Percentiles rank a stretch among this genome's conserved stretches.
Conservation (phyloP, 2,329 filamentous ascomycete species). For the Stenocarpella maydis region DNA sequence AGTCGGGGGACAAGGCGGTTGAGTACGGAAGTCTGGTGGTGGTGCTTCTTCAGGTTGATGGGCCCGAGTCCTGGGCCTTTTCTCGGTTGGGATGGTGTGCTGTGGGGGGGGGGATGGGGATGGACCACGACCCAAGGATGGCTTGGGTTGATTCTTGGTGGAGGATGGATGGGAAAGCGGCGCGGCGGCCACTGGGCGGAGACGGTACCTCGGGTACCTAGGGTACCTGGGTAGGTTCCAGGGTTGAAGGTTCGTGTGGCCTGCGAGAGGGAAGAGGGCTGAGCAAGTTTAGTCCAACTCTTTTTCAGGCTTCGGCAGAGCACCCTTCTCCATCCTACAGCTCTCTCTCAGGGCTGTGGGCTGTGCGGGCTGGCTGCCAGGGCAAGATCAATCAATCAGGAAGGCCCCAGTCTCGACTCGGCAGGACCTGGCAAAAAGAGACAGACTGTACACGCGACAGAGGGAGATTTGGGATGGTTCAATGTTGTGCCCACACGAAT, state of each 20-base stretch:
- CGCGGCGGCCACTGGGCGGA: neutral
- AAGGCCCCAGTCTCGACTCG: constrained; percentile 10
- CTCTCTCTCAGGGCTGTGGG: neutral
- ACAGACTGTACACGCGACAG: constrained; percentile 3
- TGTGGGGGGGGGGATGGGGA: neutral
- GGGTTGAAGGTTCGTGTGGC: constrained; percentile 3
- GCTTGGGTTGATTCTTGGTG: no score
- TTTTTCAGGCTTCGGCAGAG: neutral
- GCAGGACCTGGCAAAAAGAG: constrained; percentile 1
- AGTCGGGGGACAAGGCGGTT: no score
- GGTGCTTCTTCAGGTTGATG: neutral
- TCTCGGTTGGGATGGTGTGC: constrained; percentile 25
- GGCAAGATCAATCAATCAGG: neutral
- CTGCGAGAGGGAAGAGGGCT: constrained; percentile 12
- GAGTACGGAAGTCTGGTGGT: no score
- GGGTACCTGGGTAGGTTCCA: no score
- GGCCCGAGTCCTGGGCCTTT: constrained; percentile 22
- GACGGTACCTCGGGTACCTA: constrained; percentile 4
- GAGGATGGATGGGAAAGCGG: constrained; percentile 1
- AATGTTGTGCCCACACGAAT: constrained; percentile 16
- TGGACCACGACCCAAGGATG: neutral
- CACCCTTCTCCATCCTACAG: no score
- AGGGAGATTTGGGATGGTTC: constrained; percentile 27
- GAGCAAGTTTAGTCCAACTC: constrained; percentile 13
- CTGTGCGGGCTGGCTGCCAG: no score